Conservation (phyloP, 768 basidiomycete genomes). For the Amanita fuliginea region DNA sequence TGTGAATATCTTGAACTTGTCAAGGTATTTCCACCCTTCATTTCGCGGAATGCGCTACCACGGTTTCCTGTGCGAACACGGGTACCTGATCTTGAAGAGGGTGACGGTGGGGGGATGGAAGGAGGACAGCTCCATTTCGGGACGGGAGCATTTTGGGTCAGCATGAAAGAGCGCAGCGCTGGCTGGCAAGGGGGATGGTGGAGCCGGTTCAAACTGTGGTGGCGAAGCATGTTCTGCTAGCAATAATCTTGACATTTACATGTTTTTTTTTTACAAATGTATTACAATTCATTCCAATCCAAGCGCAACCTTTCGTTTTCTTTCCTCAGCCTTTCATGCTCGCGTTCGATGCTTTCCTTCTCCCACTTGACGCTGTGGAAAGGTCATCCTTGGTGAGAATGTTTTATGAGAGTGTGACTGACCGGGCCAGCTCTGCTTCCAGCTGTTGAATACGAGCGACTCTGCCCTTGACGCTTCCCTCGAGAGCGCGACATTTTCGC, state of each 20-base stretch:
- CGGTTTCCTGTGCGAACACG: slow-evolving; percentile 47
- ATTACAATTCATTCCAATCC: too few relatives aligned
- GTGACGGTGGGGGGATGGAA: slow-evolving; percentile 42
- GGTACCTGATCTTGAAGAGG: slow-evolving; percentile 58
- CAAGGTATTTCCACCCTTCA: slow-evolving; percentile 67
- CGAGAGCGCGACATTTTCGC: slow-evolving; percentile 11
- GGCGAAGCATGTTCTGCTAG: slow-evolving; percentile 68
- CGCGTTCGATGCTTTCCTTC: too few relatives aligned
- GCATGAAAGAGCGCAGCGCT: slow-evolving; percentile 42
- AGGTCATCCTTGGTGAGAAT: too few relatives aligned
- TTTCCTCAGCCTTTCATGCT: too few relatives aligned
- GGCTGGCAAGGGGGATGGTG: slow-evolving; percentile 76
- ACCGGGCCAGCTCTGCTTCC: slow-evolving; percentile 10
- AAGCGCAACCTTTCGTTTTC: too few relatives aligned
- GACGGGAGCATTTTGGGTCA: slow-evolving; percentile 79
- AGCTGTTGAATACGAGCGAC: neutral
- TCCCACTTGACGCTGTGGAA: neutral
- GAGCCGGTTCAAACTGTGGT: slow-evolving; percentile 72
- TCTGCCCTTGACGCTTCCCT: slow-evolving; percentile 7
- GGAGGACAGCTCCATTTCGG: slow-evolving; percentile 57
- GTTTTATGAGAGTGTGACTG: neutral
- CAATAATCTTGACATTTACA: too few relatives aligned
- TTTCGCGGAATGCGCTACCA: slow-evolving; percentile 57
- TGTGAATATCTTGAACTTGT: slow-evolving; percentile 62
- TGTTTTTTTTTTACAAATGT: too few relatives aligned